These are phyloP conservation scores for Nymphaea thermarum DNA, from an alignment of 164 flowering plant genomes.

Conservation along the genomic window DNA sequence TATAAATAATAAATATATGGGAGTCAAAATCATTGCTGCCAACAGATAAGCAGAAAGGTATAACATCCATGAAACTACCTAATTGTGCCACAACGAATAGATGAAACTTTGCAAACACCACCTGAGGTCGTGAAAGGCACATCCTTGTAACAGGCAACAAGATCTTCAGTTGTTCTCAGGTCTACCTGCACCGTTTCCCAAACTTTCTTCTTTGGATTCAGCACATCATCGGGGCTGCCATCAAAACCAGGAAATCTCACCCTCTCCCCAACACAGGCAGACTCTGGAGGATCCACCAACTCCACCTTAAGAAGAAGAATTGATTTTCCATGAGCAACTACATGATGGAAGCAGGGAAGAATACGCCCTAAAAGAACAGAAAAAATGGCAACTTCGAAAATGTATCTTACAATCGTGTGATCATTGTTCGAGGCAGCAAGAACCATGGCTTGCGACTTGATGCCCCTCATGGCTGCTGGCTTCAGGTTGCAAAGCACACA, in stretches of 20 bases:
- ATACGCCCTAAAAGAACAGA: neutral
- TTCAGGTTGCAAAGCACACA: constrained; percentile 94
- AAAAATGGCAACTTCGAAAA: neutral
- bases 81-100: constrained; percentile 53
- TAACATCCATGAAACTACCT: constrained; percentile 18
- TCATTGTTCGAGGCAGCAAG: constrained; percentile 71
- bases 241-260: constrained; percentile 57
- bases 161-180: constrained; percentile 35
- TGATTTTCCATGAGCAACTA: too few species aligned
- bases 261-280: constrained; percentile 42
- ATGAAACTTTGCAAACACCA: constrained; percentile 71
- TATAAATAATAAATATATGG: too few species aligned
- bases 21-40: too few species aligned
- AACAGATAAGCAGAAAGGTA: too few species aligned
- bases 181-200: constrained; percentile 79
- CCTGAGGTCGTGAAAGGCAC: constrained; percentile 75
- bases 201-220: constrained; percentile 89
- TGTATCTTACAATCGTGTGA: constrained; percentile 46
- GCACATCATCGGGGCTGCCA: constrained; percentile 58
- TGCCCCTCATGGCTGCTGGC: constrained; percentile 90
- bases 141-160: constrained; percentile 62
- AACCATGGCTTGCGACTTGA: constrained; percentile 95
- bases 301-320: constrained; percentile 48
- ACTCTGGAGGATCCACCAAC: constrained; percentile 26
- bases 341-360: too few species aligned